Conservation (phyloP, 2,329 filamentous ascomycete genomes). For the Alternaria sp. region DNA sequence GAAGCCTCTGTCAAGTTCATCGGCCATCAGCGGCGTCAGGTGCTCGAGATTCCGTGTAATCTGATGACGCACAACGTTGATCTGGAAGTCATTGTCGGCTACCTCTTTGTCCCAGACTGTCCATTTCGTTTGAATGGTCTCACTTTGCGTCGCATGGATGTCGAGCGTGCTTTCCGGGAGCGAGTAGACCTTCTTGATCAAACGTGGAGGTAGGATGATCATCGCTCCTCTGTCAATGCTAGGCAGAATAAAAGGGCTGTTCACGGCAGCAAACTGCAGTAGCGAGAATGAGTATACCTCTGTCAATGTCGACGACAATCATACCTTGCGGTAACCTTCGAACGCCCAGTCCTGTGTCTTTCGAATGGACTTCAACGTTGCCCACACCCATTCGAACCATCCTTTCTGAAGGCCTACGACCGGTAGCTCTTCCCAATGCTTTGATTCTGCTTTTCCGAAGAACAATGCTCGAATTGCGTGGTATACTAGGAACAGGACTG, state of each 20-base stretch:
- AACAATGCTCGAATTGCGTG: constrained; percentile 19
- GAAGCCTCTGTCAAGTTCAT: constrained; percentile 22
- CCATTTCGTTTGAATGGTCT: constrained; percentile 27
- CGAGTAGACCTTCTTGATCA: constrained; percentile 23
- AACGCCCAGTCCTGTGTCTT: constrained; percentile 25
- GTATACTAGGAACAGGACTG: constrained; percentile 19
- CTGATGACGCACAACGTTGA: constrained; percentile 28
- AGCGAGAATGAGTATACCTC: not conserved
- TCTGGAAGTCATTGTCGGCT: constrained; percentile 22
- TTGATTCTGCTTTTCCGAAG: constrained; percentile 15
- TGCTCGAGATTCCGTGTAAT: constrained; percentile 23
- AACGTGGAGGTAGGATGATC: constrained; percentile 23
- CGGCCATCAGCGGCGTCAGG: constrained; percentile 24
- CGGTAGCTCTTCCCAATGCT: constrained; percentile 21
- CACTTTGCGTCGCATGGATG: constrained; percentile 22
- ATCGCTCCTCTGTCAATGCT: constrained; percentile 27
- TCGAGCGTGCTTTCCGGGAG: constrained; percentile 22
- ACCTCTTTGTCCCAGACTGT: constrained; percentile 25
- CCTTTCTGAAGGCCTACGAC: constrained; percentile 18
- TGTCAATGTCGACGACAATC: not conserved
- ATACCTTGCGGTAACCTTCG: constrained; percentile 25
- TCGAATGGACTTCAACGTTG: constrained; percentile 19
- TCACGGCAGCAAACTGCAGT: constrained; percentile 13
- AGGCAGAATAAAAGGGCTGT: constrained; percentile 21
- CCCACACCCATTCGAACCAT: constrained; percentile 23